Conservation (phyloP, 768 basidiomycete species). For the Hysterangium stoloniferum region DNA sequence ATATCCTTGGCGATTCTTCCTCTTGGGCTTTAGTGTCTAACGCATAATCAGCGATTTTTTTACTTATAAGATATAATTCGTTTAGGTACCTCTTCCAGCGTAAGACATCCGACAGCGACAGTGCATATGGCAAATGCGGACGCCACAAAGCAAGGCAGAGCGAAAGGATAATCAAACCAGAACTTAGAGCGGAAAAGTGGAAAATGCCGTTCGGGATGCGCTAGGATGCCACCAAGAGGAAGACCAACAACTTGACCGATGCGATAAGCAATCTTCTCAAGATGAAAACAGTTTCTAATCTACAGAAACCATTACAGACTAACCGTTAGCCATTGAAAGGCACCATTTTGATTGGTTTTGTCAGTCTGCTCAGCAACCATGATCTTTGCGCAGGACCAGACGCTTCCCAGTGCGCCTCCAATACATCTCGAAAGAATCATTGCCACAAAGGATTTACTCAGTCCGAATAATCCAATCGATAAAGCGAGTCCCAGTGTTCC, state of each 20-base stretch:
- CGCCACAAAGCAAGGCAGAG: conserved; percentile 18
- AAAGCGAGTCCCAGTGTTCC: conserved; percentile 13
- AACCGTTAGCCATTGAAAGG: not conserved
- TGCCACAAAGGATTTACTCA: conserved; percentile 12
- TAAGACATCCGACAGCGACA: conserved; percentile 12
- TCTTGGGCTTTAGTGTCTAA: not conserved
- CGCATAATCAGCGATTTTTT: not conserved
- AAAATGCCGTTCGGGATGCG: conserved; percentile 9
- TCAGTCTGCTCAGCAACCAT: not conserved
- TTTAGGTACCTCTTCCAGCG: conserved; percentile 18
- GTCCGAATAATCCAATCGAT: conserved; percentile 14
- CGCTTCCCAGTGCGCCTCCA: conserved; percentile 2
- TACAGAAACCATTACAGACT: not conserved
- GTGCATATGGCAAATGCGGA: conserved; percentile 11
- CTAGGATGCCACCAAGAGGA: conserved; percentile 8
- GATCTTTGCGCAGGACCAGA: not conserved
- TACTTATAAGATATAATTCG: not conserved
- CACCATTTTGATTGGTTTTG: conserved; percentile 1
- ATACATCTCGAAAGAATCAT: conserved; percentile 11
- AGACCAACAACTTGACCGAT: conserved; percentile 10
- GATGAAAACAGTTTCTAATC: not conserved
- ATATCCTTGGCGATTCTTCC: too few species aligned
- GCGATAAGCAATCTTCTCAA: conserved; percentile 4
- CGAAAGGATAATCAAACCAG: conserved; percentile 15
- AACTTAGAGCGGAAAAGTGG: conserved; percentile 12